phyloP scores from a whole-genome alignment of 768 basidiomycete species.

The Amanita molliuscula region DNA sequence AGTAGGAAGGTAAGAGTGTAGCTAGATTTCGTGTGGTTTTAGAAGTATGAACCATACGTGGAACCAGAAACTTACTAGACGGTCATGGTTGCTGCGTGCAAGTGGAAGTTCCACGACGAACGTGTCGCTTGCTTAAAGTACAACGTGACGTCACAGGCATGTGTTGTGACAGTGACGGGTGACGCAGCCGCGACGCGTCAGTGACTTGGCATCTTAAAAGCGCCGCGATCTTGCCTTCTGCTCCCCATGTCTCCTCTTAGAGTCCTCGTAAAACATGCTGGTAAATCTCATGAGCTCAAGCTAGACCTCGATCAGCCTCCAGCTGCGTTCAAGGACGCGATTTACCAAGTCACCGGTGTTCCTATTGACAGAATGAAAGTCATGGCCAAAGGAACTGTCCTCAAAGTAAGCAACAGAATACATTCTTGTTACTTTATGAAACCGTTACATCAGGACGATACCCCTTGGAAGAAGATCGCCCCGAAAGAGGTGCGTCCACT shows the following conservation, averaged over 20 bases:
- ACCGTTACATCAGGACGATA: constrained; percentile 54
- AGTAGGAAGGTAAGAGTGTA: constrained; percentile 77
- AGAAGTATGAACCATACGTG: not conserved
- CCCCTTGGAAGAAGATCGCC: constrained; percentile 74
- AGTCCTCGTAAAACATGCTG: constrained; percentile 89
- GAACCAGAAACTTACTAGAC: constrained; percentile 28
- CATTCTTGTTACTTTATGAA: not conserved
- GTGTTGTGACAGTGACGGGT: constrained; percentile 4
- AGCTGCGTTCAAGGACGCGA: constrained; percentile 68
- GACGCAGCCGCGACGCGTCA: constrained; percentile 16
- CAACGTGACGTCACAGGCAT: constrained; percentile 11
- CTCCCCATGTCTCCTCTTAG: constrained; percentile 47
- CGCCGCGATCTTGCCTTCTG: not conserved
- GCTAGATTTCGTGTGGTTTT: constrained; percentile 27
- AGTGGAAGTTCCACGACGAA: not conserved
- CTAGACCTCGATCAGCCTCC: constrained; percentile 68
- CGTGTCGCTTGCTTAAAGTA: not conserved
- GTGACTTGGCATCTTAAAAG: constrained; percentile 3
- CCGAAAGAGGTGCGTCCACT: constrained; percentile 61
- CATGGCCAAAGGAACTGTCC: constrained; percentile 86
- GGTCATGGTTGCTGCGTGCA: constrained; percentile 25
- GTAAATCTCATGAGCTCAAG: constrained; percentile 60
- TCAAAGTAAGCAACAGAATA: constrained; percentile 52
- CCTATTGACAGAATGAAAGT: constrained; percentile 93
- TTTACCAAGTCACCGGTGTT: constrained; percentile 78